A percentile compares a stretch with the other conserved stretches of the same genome.
phyloP scores from a whole-genome alignment of 2,329 filamentous ascomycete genomes.

The Trichoderma koningiopsis region DNA sequence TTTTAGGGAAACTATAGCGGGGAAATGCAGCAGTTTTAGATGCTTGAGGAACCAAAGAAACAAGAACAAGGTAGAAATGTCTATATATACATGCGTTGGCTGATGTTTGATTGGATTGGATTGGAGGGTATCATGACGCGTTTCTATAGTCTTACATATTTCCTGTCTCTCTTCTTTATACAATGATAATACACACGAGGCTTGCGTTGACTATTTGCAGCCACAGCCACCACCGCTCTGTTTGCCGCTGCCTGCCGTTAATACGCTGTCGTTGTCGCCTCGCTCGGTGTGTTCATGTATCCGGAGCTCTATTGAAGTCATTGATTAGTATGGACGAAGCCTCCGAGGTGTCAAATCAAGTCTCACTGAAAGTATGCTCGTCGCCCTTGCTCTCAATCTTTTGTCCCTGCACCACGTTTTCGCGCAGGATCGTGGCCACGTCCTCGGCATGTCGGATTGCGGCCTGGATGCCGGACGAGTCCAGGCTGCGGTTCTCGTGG shows the following conservation, averaged over 20 bases:
- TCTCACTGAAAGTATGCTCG: conserved; percentile 62
- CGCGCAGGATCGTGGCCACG: conserved; percentile 74
- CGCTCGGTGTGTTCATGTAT: conserved; percentile 92
- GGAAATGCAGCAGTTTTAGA: conserved; percentile 8
- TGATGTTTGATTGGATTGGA: background rate
- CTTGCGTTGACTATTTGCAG: conserved; percentile 32
- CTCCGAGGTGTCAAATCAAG: conserved; percentile 35
- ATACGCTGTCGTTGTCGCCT: conserved; percentile 90
- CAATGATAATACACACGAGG: conserved; percentile 18
- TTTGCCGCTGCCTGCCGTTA: conserved; percentile 53
- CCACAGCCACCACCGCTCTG: conserved; percentile 36
- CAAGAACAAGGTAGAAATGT: background rate
- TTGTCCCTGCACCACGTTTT: conserved; percentile 88
- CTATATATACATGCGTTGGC: conserved; percentile 10
- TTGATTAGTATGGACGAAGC: background rate
- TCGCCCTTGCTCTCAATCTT: conserved; percentile 45
- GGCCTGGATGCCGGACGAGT: conserved; percentile 59
- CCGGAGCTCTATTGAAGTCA: conserved; percentile 62
- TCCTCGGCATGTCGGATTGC: conserved; percentile 80
- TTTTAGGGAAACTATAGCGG: conserved; percentile 30
- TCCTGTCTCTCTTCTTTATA: background rate
- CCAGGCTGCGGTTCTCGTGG: conserved; percentile 63
- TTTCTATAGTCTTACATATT: conserved; percentile 22
- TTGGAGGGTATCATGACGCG: conserved; percentile 30
- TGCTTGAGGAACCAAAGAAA: conserved; percentile 6